Base-by-base conservation (phyloP, 2,329 filamentous ascomycete genomes). In the Rachicladosporium sp. region DNA sequence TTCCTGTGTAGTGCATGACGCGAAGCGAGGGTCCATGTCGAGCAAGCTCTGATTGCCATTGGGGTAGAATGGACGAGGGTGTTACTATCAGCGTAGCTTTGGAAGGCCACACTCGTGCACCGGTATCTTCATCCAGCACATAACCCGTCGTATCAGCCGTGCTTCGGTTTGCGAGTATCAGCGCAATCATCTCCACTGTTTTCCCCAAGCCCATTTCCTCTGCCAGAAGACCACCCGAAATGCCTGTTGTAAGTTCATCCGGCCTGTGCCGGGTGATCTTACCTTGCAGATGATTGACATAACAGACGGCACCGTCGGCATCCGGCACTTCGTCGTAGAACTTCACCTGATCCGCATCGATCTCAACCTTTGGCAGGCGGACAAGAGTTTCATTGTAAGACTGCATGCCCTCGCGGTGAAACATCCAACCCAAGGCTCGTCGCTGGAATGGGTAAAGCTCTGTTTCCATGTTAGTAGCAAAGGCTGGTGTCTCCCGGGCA, bases 141-240 rank as follows among this genome's bases (percentile, higher is more conserved):
- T 27, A 27, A 27, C 23, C 23, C 7, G 23, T 6, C 23, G 7
- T 8, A 7, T 8, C 23, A 27, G 23, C 8, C 23, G 23, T 2
- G 23, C 23, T 27, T 13, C 36, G 33, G 10, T 38, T 34, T 7
- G 7, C 6, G 38, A 54, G 55, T n/a, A 87, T 73, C 8, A 89
- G 65, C 3, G 78, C 71, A 33, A 87, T 75, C 2, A 84, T 67
- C 60, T 89, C 84, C 3, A 88, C 67, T 0, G 83, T 89, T 57
- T 89, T 89, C 1, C 83, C 83, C 1, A 89, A 64, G 0, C 83
- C 83, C 83, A 89, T 89, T 57, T 89, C 83, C 53, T 89, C 83
- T 0, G 81, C 77, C 4, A 89, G 63, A 35, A 86, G 78, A 0
- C 82, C 82, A 2, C 77, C 77, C 29, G 53, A 59, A 2, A 68